Evolutionary conservation across 345 rosid species (phyloP).

Genomic region (Punica granatum): DNA sequence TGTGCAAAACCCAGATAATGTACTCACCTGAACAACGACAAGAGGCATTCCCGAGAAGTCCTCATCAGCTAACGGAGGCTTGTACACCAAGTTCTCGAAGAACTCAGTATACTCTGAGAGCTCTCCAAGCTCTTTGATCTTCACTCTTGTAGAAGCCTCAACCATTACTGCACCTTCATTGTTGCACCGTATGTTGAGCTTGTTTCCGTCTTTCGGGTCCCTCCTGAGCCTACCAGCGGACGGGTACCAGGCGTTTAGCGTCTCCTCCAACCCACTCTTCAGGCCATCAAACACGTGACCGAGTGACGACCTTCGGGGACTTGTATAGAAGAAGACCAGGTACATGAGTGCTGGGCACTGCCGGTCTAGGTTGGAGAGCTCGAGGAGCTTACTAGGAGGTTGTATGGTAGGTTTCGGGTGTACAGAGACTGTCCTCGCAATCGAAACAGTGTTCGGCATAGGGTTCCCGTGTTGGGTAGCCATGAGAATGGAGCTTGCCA

Average conservation of each 20-base stretch:
- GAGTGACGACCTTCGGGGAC: slow-evolving; percentile 3
- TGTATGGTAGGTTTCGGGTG: slow-evolving; percentile 16
- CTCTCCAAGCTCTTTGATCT: slow-evolving; percentile 49
- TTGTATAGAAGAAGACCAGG: slow-evolving; percentile 45
- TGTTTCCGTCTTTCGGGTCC: slow-evolving; percentile 33
- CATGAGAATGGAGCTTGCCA: slow-evolving; percentile 14
- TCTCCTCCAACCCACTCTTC: slow-evolving; percentile 51
- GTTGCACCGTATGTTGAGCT: slow-evolving; percentile 51
- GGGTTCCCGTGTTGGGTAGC: slow-evolving; percentile 14
- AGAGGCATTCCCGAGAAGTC: slow-evolving; percentile 50
- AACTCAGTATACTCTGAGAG: slow-evolving; percentile 42
- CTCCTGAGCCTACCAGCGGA: slow-evolving; percentile 51
- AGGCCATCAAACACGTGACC: slow-evolving; percentile 32
- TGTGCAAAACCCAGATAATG: not conserved
- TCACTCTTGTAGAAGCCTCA: slow-evolving; percentile 33
- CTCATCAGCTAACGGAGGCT: slow-evolving; percentile 27
- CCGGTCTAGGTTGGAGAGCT: slow-evolving; percentile 54
- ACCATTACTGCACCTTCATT: slow-evolving; percentile 40
- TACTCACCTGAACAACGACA: slow-evolving; percentile 52
- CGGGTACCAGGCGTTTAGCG: slow-evolving; percentile 46
- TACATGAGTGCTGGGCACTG: slow-evolving; percentile 63
- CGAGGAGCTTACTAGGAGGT: slow-evolving; percentile 24
- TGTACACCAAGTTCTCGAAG: slow-evolving; percentile 41
- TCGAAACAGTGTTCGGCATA: slow-evolving; percentile 13
- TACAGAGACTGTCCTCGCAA: slow-evolving; percentile 22